Evolutionary conservation across 2,329 filamentous ascomycete species (phyloP).

Genomic region (Epichloe glyceriae): DNA sequence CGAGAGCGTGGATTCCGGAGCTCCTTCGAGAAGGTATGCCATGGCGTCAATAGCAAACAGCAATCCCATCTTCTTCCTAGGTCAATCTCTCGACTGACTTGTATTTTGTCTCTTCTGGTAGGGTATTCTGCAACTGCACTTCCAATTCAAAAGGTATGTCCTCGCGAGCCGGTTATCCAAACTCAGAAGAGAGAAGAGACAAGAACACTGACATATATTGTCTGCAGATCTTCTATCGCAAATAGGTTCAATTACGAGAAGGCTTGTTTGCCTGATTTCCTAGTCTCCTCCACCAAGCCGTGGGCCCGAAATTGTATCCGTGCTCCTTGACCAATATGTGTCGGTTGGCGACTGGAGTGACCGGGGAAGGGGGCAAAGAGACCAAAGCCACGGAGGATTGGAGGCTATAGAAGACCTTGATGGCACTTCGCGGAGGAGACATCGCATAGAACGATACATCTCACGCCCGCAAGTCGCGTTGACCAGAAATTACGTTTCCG

Average conservation of each 20-base stretch:
- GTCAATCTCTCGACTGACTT: background rate
- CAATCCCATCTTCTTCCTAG: constrained; percentile 7
- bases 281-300: background rate
- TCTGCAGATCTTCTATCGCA: constrained; percentile 8
- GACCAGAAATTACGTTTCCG: background rate
- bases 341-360: background rate
- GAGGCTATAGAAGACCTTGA: background rate
- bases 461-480: background rate
- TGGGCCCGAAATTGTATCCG: background rate
- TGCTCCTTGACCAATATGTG: background rate
- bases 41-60: constrained; percentile 5
- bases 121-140: constrained; percentile 79
- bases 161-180: background rate
- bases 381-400: background rate
- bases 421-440: background rate
- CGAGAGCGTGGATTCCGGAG: constrained; percentile 88
- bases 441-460: background rate
- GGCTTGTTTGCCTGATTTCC: background rate
- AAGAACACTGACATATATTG: background rate
- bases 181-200: background rate
- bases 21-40: constrained; percentile 86
- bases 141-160: constrained; percentile 89
- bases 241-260: constrained; percentile 1
- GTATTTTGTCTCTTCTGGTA: background rate
- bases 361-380: background rate